Percentiles rank a stretch among this genome's conserved stretches.
Evolutionary conservation across 768 basidiomycete species (phyloP).

Genomic region (Rubroboletus satanas): DNA sequence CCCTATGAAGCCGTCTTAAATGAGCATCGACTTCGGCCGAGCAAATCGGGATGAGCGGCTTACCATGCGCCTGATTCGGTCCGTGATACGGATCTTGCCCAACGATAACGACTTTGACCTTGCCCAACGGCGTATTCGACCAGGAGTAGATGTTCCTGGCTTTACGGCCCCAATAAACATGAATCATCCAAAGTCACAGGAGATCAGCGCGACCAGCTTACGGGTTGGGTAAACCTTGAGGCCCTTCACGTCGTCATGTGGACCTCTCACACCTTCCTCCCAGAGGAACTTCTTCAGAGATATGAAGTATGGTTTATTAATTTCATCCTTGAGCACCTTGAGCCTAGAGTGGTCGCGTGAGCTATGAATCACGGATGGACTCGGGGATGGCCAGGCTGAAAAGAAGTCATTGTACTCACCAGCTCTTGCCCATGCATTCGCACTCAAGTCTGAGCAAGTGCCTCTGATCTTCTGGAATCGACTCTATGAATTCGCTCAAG

Average conservation of each 20-base stretch:
- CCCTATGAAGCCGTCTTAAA: slow-evolving; percentile 41
- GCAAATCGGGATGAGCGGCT: slow-evolving; percentile 14
- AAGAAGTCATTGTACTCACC: slow-evolving; percentile 36
- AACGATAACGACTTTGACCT: slow-evolving; percentile 84
- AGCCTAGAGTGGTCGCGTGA: slow-evolving; percentile 46
- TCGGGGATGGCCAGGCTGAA: background rate
- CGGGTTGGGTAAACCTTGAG: slow-evolving; percentile 76
- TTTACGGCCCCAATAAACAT: slow-evolving; percentile 27
- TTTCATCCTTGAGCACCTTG: slow-evolving; percentile 68
- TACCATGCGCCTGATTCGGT: slow-evolving; percentile 80
- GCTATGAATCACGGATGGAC: background rate
- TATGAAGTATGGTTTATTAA: slow-evolving; percentile 75
- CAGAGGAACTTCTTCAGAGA: slow-evolving; percentile 66
- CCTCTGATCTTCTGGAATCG: slow-evolving; percentile 55
- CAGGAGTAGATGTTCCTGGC: slow-evolving; percentile 88
- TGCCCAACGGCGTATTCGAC: slow-evolving; percentile 83
- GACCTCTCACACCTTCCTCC: slow-evolving; percentile 56
- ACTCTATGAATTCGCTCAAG: slow-evolving; percentile 45
- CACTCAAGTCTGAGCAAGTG: slow-evolving; percentile 63
- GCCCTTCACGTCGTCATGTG: slow-evolving; percentile 41
- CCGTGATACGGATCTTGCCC: slow-evolving; percentile 89
- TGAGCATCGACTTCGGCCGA: slow-evolving; percentile 9
- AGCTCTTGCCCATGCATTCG: slow-evolving; percentile 69
- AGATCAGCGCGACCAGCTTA: slow-evolving; percentile 37
- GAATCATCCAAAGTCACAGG: slow-evolving; percentile 1